Evolutionary conservation across 768 basidiomycete species (phyloP).

Genomic region (Mycena filopes): DNA sequence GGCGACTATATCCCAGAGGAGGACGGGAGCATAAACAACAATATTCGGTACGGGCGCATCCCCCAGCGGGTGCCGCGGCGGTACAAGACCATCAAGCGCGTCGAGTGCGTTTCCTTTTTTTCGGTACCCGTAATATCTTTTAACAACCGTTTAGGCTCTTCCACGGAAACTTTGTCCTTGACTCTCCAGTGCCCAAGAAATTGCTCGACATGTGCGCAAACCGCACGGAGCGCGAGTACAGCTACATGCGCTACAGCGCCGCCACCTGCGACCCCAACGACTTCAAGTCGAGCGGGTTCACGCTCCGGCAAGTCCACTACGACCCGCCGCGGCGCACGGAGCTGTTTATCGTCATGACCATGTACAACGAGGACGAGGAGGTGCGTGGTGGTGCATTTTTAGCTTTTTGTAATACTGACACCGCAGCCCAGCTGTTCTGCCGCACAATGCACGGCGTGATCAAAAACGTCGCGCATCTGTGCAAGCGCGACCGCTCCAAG

Average conservation of each 20-base stretch:
- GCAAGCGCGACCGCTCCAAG: slow-evolving; percentile 86
- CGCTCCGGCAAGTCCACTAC: slow-evolving; percentile 90
- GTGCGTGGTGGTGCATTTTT: slow-evolving; percentile 50
- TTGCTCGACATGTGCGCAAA: slow-evolving; percentile 84
- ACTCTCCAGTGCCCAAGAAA: slow-evolving; percentile 91
- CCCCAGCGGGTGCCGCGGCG: slow-evolving; percentile 90
- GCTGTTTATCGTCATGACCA: slow-evolving; percentile 97
- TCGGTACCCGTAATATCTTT: background rate
- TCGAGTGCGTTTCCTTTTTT: slow-evolving; percentile 67
- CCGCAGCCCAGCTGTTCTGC: slow-evolving; percentile 75
- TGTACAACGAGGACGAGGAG: slow-evolving; percentile 78
- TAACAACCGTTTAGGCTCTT: slow-evolving; percentile 63
- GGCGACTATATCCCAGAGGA: slow-evolving; percentile 54
- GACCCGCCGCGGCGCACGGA: slow-evolving; percentile 92
- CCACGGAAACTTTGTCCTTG: slow-evolving; percentile 93
- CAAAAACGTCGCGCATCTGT: slow-evolving; percentile 91
- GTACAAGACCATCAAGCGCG: slow-evolving; percentile 94
- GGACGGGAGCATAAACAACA: slow-evolving; percentile 49
- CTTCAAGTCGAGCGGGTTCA: slow-evolving; percentile 85
- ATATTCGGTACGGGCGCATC: slow-evolving; percentile 89
- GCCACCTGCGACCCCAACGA: slow-evolving; percentile 97
- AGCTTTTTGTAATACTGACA: slow-evolving; percentile 11
- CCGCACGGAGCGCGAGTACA: slow-evolving; percentile 88
- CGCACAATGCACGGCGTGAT: slow-evolving; percentile 97
- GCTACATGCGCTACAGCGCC: slow-evolving; percentile 95